Evolutionary conservation across 2,329 filamentous ascomycete genomes (phyloP).

Genomic region (Fusarium sp.): DNA sequence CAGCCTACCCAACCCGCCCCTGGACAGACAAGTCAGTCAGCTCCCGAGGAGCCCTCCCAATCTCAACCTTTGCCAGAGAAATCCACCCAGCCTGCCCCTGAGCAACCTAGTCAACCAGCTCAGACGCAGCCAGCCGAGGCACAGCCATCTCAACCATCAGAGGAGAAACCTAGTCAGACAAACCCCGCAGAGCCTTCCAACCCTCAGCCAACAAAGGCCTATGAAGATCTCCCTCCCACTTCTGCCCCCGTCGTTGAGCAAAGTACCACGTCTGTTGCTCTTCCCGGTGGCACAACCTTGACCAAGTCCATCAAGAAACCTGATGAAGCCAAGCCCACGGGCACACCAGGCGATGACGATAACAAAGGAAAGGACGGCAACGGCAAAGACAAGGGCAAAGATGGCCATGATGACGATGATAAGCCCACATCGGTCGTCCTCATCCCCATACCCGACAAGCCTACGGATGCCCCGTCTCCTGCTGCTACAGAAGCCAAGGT

Average conservation of each 20-base stretch:
- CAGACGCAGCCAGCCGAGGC: not conserved
- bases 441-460: slow-evolving; percentile 40
- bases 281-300: slow-evolving; percentile 33
- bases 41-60: not conserved
- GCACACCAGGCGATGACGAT: slow-evolving; percentile 3
- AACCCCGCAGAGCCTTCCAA: slow-evolving; percentile 2
- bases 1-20: slow-evolving; percentile 1
- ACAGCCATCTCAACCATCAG: not conserved
- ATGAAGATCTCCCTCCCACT: slow-evolving; percentile 13
- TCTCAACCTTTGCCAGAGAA: not conserved
- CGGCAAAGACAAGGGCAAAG: not conserved
- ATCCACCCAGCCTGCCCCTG: slow-evolving; percentile 4
- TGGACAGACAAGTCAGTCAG: slow-evolving; percentile 6
- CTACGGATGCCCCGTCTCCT: slow-evolving; percentile 13
- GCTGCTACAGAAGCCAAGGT: slow-evolving; percentile 27
- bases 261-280: slow-evolving; percentile 15
- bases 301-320: slow-evolving; percentile 43
- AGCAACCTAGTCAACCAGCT: slow-evolving; percentile 11
- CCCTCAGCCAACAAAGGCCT: slow-evolving; percentile 23
- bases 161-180: slow-evolving; percentile 19
- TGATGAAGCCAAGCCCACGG: slow-evolving; percentile 20
- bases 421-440: slow-evolving; percentile 41
- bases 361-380: not conserved
- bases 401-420: not conserved
- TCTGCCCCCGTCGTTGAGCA: slow-evolving; percentile 12